Evolutionary conservation across 768 basidiomycete genomes (phyloP).

Genomic region (Basidioascus undulatus): DNA sequence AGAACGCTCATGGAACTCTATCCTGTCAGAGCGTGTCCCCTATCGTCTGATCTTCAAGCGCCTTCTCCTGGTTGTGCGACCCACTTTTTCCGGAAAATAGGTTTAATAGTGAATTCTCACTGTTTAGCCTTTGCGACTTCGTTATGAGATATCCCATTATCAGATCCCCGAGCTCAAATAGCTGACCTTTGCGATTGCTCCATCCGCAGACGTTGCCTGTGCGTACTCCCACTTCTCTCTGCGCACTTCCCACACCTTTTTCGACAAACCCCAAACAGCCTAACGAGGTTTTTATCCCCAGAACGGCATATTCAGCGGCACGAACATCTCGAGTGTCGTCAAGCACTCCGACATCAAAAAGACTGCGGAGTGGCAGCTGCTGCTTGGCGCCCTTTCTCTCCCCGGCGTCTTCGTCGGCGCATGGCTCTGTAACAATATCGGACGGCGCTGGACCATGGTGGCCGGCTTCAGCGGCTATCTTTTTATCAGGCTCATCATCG

Average conservation of each 20-base stretch:
- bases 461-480: conserved; percentile 29
- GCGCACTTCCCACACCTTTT: neutral
- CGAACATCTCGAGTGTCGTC: conserved; percentile 43
- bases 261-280: neutral
- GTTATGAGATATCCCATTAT: too few relatives aligned
- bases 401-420: conserved; percentile 22
- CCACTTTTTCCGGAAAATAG: too few relatives aligned
- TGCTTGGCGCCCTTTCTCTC: conserved; percentile 34
- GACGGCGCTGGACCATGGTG: conserved; percentile 29
- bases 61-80: too few relatives aligned
- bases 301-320: conserved; percentile 40
- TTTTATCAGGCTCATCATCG: conserved; percentile 31
- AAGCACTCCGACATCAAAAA: conserved; percentile 21
- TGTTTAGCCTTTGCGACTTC: conserved; percentile 29
- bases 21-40: conserved; percentile 24
- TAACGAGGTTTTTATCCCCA: conserved; percentile 17
- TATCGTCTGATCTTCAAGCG: conserved; percentile 33
- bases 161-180: too few relatives aligned
- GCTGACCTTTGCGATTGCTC: conserved; percentile 23
- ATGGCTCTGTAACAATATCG: conserved; percentile 28
- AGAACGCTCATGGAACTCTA: conserved; percentile 3
- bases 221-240: neutral
- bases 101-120: conserved; percentile 32
- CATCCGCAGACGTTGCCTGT: neutral
- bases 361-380: conserved; percentile 46